Base-by-base conservation (phyloP, 2,329 filamentous ascomycete species). In the Alternaria longipes region DNA sequence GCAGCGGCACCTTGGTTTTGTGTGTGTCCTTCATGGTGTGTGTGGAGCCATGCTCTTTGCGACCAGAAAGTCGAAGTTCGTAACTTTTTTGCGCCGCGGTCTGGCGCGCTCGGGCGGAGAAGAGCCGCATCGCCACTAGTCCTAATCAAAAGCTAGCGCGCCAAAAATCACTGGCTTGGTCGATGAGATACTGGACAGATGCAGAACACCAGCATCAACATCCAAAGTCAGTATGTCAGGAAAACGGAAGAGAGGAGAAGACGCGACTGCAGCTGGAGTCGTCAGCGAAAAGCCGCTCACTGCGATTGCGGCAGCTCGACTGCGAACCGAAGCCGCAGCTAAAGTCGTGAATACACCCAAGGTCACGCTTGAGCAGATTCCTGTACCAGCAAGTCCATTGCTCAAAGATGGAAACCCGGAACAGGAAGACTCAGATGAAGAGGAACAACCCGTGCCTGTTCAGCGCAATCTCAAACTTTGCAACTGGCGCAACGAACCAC, bases 1-100 rank as follows among this genome's bases (percentile, higher is more conserved):
- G 76, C 12, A 79, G 52, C 16, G 78, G 74, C 28, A 80, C 72
- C 20, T 65, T 67, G 9, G 76, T 78, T 65, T 69, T 72, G 57
- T 75, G 79, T 41, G 70, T 59, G 62, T 76, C 76, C 55, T 72
- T 74, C 75, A 78, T 79, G 16, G 63, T 65, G 69, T 56, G 51
- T 59, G 60, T 42, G 30, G 55, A 34, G 46, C 59, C 64, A 57
- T 65, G 32, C 47, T 50, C 50, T 51, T 63, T 61, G 64, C 63
- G 60, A 65, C 54, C 24, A 46, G 53, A 64, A 41, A 51, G 53
- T 63, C 30, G 54, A 46, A 61, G 65, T 63, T 66, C 59, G 62
- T 59, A 71, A 69, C 68, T 72, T 78, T 78, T 77, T 73, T 69
- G 65, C 50, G 56, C 50, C 55, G 60, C 60, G 53, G 66, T 55